Evolutionary conservation across 257 asterid genomes (phyloP).

Genomic region (Handroanthus guayacan): DNA sequence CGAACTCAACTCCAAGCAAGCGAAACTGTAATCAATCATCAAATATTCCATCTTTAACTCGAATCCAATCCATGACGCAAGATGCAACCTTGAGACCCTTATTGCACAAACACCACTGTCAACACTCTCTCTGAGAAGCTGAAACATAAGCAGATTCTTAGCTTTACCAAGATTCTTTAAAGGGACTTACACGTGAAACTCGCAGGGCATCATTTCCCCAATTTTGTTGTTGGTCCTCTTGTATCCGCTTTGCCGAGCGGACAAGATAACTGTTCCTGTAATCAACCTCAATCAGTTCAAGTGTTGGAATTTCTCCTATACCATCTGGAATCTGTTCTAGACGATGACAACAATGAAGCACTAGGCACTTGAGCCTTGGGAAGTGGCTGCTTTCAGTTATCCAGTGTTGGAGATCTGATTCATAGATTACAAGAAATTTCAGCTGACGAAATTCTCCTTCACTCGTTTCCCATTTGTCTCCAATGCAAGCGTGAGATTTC

Average conservation of each 20-base stretch:
- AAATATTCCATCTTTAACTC: too few relatives aligned
- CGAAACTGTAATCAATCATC: too few relatives aligned
- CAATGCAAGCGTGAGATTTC: not conserved
- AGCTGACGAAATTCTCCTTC: not conserved
- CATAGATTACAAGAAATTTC: not conserved
- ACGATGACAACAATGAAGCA: not conserved
- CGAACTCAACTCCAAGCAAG: too few relatives aligned
- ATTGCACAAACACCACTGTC: too few relatives aligned
- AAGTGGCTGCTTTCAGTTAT: constrained; percentile 20
- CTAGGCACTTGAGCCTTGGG: constrained; percentile 19
- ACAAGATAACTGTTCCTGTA: not conserved
- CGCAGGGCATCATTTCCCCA: not conserved
- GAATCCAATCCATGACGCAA: too few relatives aligned
- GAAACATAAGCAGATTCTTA: too few relatives aligned
- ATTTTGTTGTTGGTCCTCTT: not conserved
- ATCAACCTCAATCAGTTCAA: not conserved
- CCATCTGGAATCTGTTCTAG: not conserved
- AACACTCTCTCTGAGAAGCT: too few relatives aligned
- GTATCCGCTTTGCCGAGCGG: not conserved
- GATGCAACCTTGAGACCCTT: too few relatives aligned
- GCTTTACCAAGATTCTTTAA: too few relatives aligned
- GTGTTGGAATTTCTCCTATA: constrained; percentile 32
- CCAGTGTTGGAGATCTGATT: not conserved
- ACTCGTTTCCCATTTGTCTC: not conserved
- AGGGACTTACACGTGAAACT: not conserved